phyloP scores from a whole-genome alignment of 2,329 filamentous ascomycete species.

The Simplicillium sp. region DNA sequence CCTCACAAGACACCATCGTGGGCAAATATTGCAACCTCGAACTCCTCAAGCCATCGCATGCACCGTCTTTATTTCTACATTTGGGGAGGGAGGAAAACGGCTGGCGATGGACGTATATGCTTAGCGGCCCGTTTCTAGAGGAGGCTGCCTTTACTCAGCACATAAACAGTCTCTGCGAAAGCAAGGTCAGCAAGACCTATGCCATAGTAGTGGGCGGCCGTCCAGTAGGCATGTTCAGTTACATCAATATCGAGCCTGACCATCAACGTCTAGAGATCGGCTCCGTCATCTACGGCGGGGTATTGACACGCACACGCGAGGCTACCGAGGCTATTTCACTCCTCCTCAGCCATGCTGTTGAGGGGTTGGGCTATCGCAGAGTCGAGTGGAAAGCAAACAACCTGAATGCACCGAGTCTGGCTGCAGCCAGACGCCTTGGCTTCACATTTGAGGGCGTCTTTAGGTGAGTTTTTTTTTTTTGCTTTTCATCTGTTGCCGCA shows the following conservation, averaged over 20 bases:
- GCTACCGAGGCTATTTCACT: conserved; percentile 51
- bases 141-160: conserved; percentile 9
- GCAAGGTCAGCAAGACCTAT: conserved; percentile 25
- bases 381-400: conserved; percentile 58
- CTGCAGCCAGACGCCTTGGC: conserved; percentile 46
- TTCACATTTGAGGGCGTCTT: conserved; percentile 52
- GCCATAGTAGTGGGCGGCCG: conserved; percentile 26
- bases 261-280: conserved; percentile 50
- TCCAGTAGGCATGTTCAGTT: conserved; percentile 30
- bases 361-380: conserved; percentile 41
- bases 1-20: conserved; percentile 10
- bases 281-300: conserved; percentile 37
- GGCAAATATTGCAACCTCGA: conserved; percentile 21
- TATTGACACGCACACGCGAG: conserved; percentile 40
- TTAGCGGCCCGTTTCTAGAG: conserved; percentile 12
- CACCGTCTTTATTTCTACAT: conserved; percentile 18
- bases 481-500: background rate
- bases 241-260: conserved; percentile 35
- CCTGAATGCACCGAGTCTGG: conserved; percentile 42
- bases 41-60: conserved; percentile 16
- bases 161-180: conserved; percentile 10
- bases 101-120: conserved; percentile 24
- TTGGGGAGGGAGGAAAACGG: conserved; percentile 21
- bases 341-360: conserved; percentile 42
- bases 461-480: conserved; percentile 19